Percentiles rank a stretch among this genome's conserved stretches.
These are phyloP conservation scores for Beverwykella pulmonaria DNA, from an alignment of 495 filamentous ascomycete species.

Conservation along the genomic window DNA sequence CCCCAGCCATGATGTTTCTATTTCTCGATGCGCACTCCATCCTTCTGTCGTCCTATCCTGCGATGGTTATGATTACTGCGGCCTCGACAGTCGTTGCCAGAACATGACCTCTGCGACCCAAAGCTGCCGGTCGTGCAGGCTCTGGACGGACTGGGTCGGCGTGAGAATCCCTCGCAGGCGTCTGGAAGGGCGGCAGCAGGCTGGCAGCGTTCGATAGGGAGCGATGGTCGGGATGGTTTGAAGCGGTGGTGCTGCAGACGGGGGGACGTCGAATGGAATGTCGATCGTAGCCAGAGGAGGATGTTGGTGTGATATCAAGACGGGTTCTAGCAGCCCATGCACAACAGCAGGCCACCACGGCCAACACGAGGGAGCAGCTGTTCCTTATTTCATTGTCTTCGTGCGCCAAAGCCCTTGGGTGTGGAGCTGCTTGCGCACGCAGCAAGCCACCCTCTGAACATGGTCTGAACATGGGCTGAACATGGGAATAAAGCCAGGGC, in stretches of 20 bases:
- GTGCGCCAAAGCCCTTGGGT: conserved; percentile 9
- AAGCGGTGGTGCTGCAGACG: not conserved
- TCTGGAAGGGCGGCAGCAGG: too few relatives aligned
- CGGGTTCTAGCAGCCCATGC: not conserved
- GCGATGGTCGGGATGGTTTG: not conserved
- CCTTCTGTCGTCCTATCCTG: not conserved
- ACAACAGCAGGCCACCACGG: not conserved
- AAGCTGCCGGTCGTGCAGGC: not conserved
- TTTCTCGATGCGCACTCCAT: too few relatives aligned
- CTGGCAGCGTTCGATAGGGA: not conserved
- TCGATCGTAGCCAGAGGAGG: not conserved
- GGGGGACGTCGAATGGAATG: not conserved
- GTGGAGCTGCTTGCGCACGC: conserved; percentile 13
- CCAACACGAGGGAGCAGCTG: conserved; percentile 12
- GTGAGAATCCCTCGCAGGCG: too few relatives aligned
- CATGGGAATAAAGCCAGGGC: conserved; percentile 31
- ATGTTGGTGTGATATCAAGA: not conserved
- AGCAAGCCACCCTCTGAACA: conserved; percentile 12
- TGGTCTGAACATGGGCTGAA: conserved; percentile 8
- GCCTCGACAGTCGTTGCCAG: not conserved
- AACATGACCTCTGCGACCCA: not conserved
- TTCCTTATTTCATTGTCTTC: conserved; percentile 18
- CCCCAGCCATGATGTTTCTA: not conserved
- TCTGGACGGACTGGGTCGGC: not conserved
- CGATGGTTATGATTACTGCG: not conserved